A percentile compares a stretch with the other conserved stretches of the same genome.
Evolutionary conservation across 306 rosid species (phyloP).

Genomic region (Lathyrus aphaca): DNA sequence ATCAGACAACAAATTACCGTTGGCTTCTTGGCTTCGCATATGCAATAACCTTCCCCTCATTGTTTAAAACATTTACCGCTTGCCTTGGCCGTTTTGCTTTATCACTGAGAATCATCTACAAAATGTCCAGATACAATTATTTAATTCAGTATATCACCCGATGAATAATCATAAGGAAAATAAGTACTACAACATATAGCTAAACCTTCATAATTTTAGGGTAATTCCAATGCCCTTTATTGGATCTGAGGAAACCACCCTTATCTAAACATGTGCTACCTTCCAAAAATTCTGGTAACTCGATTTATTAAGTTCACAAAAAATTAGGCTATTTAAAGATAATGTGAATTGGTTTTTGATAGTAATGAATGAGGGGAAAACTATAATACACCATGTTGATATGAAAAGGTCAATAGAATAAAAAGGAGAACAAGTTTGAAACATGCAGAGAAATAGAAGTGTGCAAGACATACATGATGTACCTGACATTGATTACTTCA

Average conservation of each 20-base stretch:
- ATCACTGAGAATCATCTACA: conserved; percentile 78
- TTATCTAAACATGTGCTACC: conserved; percentile 83
- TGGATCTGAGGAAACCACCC: conserved; percentile 94
- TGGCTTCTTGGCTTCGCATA: conserved; percentile 79
- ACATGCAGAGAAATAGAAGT: conserved; percentile 16
- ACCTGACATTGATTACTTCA: conserved; percentile 93
- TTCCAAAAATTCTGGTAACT: conserved; percentile 94
- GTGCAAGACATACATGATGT: background rate
- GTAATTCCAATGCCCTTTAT: conserved; percentile 96
- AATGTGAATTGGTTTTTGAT: background rate
- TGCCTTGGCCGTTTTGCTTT: conserved; percentile 78
- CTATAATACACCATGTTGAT: background rate
- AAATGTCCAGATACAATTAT: conserved; percentile 39
- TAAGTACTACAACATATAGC: conserved; percentile 45
- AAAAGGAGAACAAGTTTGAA: background rate
- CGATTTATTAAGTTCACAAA: conserved; percentile 59
- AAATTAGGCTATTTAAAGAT: conserved; percentile 25
- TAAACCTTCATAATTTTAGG: conserved; percentile 94
- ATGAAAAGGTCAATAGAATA: background rate
- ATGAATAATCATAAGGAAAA: conserved; percentile 27
- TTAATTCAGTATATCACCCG: background rate
- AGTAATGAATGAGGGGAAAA: conserved; percentile 9
- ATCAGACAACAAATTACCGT: conserved; percentile 51
- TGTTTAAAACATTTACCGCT: conserved; percentile 81
- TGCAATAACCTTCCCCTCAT: conserved; percentile 89